Evolutionary conservation across 495 filamentous ascomycete species (phyloP), one percentile per base, ranked within the genome.

Genomic region (Tuber indicum): DNA sequence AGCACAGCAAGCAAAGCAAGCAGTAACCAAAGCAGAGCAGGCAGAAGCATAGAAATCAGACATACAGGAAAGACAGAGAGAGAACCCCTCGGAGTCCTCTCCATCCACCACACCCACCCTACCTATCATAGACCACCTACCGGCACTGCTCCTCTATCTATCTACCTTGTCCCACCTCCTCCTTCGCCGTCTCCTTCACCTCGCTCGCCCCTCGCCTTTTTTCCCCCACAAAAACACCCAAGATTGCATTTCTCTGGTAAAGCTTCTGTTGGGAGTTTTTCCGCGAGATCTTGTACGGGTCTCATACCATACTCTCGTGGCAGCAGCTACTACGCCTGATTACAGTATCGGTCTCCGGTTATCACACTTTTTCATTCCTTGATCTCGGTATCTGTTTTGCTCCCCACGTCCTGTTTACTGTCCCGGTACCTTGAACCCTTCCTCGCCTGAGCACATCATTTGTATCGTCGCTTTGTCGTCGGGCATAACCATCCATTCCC

Each of bases 11-110:
- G 46, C 46, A 19, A 47, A 32, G 46, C 47, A 58, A 32, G 52
- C 23, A 62, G 9, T 66, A 66, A 36, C 14, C 58, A 66, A 66
- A 66, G 58, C 58, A 32, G 14, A 66, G 58, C 58, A 66, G 58
- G 58, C 58, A 66, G 58, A 66, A 66, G 58, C 58, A 66, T 66
- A 66, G 58, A 36, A 66, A 66, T 66, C 58, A 66, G 58, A 66
- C 58, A 66, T 66, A 66, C 58, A 36, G 58, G 58, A 32, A 36
- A 66, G 58, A 66, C 58, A 66, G 58, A 66, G 14, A 66, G 14
- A 32, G 26, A 32, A 66, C 12, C 26, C 58, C 58, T 66, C 58
- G 58, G 58, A 66, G 58, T 36, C 58, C 58, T 66, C 58, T 66
- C 58, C 58, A 66, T 66, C 16, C 58, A 17, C 26, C 58, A 16